Percentiles rank a stretch among this genome's conserved stretches.
These are phyloP conservation scores for Globisporangium abappressorium DNA, from an alignment of 352 stramenopile genomes.

Conservation along the genomic window DNA sequence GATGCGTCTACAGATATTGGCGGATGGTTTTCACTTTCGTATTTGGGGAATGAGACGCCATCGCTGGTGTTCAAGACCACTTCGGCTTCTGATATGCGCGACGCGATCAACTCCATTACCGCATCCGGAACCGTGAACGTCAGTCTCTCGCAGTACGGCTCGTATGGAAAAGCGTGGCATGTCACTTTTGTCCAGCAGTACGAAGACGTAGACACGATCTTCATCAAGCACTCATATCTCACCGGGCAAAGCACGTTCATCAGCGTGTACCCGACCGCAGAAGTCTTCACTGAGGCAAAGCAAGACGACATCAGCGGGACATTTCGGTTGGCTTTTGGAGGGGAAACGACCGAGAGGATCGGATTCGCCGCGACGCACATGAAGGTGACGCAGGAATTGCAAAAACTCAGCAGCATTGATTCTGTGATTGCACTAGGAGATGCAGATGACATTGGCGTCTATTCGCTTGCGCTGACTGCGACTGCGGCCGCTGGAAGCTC, in stretches of 20 bases:
- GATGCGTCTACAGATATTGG: slow-evolving; percentile 78
- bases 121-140: slow-evolving; percentile 81
- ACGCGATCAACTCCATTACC: slow-evolving; percentile 88
- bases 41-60: slow-evolving; percentile 74
- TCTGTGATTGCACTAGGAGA: slow-evolving; percentile 61
- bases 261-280: slow-evolving; percentile 63
- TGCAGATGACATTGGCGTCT: slow-evolving; percentile 49
- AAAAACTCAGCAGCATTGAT: slow-evolving; percentile 59
- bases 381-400: slow-evolving; percentile 68
- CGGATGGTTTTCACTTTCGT: slow-evolving; percentile 90
- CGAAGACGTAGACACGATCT: slow-evolving; percentile 63
- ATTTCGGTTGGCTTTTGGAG: slow-evolving; percentile 55
- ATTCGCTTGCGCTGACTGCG: slow-evolving; percentile 49
- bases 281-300: slow-evolving; percentile 55
- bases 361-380: slow-evolving; percentile 57
- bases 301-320: slow-evolving; percentile 61
- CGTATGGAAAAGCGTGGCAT: slow-evolving; percentile 83
- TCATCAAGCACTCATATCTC: slow-evolving; percentile 67
- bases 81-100: slow-evolving; percentile 76
- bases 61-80: slow-evolving; percentile 72
- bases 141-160: slow-evolving; percentile 51
- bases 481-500: slow-evolving; percentile 25
- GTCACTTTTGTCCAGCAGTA: slow-evolving; percentile 87
- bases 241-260: slow-evolving; percentile 71
- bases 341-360: slow-evolving; percentile 52